Evolutionary conservation across 2,329 filamentous ascomycete genomes (phyloP), one percentile per base, ranked within the genome.

Genomic region (Alternaria panax): DNA sequence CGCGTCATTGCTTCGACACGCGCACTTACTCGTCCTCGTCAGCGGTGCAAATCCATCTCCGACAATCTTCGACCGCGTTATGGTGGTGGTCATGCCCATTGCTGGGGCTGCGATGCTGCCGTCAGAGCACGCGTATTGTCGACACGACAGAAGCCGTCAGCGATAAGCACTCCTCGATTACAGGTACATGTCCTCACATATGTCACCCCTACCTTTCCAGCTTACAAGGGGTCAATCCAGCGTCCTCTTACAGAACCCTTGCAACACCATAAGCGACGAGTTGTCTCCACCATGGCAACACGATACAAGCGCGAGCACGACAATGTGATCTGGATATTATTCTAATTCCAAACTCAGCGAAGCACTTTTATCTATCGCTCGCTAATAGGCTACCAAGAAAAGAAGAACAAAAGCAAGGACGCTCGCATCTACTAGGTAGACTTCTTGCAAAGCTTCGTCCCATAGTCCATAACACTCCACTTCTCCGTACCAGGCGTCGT

Each of bases 401-500:
- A 40, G 5, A 30, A 16, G 12, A 16, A 20, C 12, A 34, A 34
- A 14, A 36, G 5, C 3, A 36, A 36, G 16, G 4, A 27, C 1
- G 3, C 32, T 14, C 7, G 27, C 30, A 12, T 34, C 34, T 41
- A 51, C 46, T 43, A 54, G 14, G 41, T 57, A 16, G 46, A 59
- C 58, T 68, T 71, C 62, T 71, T 72, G 54, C 75, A 77, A 36
- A 77, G 68, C 60, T 75, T 77, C 25, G 65, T 73, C n/a, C 74
- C 75, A 32, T 69, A 73, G 40, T 76, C 74, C 42, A 77, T 62
- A 5, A 77, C 69, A 22, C 62, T 64, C 74, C 75, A 76, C 27
- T 69, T 64, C 65, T 78, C 75, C 24, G 73, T 78, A 0, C 75
- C 75, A 9, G 74, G 73, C 6, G 73, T 76, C 18, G 73, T 76